A percentile compares a stretch with the other conserved stretches of the same genome.
Conservation (phyloP, 371 early-diverging fungal species). For the Syncephalastrum monosporum region DNA sequence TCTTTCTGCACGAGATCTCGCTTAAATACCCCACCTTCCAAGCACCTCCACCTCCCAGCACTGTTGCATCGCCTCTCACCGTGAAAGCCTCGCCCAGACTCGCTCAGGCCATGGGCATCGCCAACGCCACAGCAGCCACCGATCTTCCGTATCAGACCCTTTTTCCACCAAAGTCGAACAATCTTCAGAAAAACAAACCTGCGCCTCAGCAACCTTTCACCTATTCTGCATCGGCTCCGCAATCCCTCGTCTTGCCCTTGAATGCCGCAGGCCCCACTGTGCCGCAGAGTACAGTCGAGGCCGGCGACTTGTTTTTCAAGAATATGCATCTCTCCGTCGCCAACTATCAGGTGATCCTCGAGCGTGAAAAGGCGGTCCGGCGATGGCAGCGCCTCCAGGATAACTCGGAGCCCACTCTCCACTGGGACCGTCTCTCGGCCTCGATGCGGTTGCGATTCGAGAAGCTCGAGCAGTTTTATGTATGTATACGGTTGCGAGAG, state of each 20-base stretch:
- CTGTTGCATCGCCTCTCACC: slow-evolving; percentile 7
- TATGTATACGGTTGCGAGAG: background rate
- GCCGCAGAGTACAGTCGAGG: slow-evolving; percentile 58
- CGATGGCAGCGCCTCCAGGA: slow-evolving; percentile 32
- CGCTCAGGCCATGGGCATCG: slow-evolving; percentile 35
- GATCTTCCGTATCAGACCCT: slow-evolving; percentile 42
- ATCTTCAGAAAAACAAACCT: slow-evolving; percentile 1
- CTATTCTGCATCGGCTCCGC: slow-evolving; percentile 3
- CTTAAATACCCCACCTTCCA: slow-evolving; percentile 64
- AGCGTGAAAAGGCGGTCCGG: slow-evolving; percentile 50
- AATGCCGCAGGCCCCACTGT: slow-evolving; percentile 36
- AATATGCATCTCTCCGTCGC: slow-evolving; percentile 65
- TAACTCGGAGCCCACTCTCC: background rate
- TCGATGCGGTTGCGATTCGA: slow-evolving; percentile 9
- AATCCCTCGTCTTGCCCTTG: slow-evolving; percentile 48
- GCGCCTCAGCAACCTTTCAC: slow-evolving; percentile 10
- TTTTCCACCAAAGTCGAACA: slow-evolving; percentile 43
- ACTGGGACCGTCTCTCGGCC: background rate
- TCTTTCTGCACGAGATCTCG: slow-evolving; percentile 49
- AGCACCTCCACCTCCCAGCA: slow-evolving; percentile 23
- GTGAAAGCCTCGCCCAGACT: slow-evolving; percentile 20
- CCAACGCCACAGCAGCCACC: slow-evolving; percentile 22
- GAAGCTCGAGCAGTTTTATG: slow-evolving; percentile 29
- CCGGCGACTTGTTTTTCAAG: slow-evolving; percentile 54
- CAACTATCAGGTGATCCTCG: slow-evolving; percentile 60